Percentiles rank a stretch among this genome's conserved stretches.
Conservation (phyloP, 2,329 filamentous ascomycete species). For the Fusarium transvaalense region DNA sequence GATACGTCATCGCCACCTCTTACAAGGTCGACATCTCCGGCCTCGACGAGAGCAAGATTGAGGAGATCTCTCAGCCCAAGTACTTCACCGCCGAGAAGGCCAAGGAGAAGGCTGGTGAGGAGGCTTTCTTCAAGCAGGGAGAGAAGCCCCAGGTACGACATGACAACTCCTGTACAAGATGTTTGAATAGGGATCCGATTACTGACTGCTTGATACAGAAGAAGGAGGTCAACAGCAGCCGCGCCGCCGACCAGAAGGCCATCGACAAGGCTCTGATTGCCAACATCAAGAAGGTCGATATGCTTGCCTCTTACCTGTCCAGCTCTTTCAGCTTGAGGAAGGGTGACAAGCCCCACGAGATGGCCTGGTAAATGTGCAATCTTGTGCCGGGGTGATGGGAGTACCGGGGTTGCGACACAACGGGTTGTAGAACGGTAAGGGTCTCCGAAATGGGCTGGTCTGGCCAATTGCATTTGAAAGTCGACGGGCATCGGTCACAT, state of each 20-base stretch:
- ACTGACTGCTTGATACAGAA: constrained; percentile 72
- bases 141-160: constrained; percentile 92
- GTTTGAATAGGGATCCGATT: not conserved
- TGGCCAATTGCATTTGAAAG: constrained; percentile 75
- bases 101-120: constrained; percentile 95
- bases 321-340: constrained; percentile 98
- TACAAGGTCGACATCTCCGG: constrained; percentile 86
- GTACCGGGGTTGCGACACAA: constrained; percentile 51
- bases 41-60: constrained; percentile 91
- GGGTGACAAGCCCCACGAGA: constrained; percentile 99
- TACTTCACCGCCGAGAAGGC: constrained; percentile 98
- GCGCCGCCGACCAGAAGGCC: constrained; percentile 97
- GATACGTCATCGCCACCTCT: constrained; percentile 93
- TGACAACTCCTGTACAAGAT: constrained; percentile 7
- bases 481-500: constrained; percentile 73
- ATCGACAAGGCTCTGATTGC: constrained; percentile 96
- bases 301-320: constrained; percentile 92
- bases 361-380: constrained; percentile 87
- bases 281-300: constrained; percentile 98
- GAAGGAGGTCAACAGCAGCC: constrained; percentile 93
- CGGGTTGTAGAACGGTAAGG: constrained; percentile 61
- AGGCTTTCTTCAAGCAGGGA: constrained; percentile 99
- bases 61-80: constrained; percentile 78
- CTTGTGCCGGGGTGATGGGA: constrained; percentile 48
- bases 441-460: constrained; percentile 67